A percentile compares a stretch with the other conserved stretches of the same genome.
Conservation (phyloP, 2,329 filamentous ascomycete genomes). For the Ophiocordyceps robertsii region DNA sequence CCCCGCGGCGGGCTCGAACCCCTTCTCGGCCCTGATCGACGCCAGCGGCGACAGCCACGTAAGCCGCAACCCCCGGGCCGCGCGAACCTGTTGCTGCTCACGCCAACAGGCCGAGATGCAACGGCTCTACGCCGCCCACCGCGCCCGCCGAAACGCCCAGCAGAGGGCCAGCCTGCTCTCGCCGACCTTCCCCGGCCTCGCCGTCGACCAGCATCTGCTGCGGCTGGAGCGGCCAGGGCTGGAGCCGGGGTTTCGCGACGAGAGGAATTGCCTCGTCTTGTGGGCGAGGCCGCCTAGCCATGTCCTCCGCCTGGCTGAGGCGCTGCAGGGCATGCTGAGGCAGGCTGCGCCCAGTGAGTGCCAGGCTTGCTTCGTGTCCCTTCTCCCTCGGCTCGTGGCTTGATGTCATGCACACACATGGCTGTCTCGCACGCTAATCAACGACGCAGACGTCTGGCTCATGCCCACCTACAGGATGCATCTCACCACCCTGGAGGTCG, state of each 20-base stretch:
- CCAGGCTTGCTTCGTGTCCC: not conserved
- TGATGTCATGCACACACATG: not conserved
- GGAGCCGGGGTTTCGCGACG: constrained; percentile 59
- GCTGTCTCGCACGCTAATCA: not conserved
- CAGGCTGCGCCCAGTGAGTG: constrained; percentile 55
- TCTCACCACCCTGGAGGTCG: constrained; percentile 72
- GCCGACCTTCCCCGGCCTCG: constrained; percentile 53
- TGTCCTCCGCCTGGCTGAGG: constrained; percentile 51
- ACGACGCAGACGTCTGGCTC: constrained; percentile 58
- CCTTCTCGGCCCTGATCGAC: constrained; percentile 61
- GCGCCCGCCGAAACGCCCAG: constrained; percentile 59
- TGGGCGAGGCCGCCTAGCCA: constrained; percentile 74
- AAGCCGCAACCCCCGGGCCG: too few relatives aligned
- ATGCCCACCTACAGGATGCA: constrained; percentile 72
- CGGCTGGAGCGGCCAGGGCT: constrained; percentile 51
- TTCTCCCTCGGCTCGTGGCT: not conserved
- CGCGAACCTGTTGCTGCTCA: too few relatives aligned
- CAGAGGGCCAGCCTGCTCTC: constrained; percentile 64
- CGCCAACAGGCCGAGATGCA: constrained; percentile 63
- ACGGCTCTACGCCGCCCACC: constrained; percentile 58
- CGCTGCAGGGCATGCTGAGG: constrained; percentile 54
- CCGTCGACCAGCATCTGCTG: constrained; percentile 62
- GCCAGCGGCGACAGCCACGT: constrained; percentile 56
- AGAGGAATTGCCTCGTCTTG: constrained; percentile 70
- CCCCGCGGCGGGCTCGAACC: constrained; percentile 47